Base-by-base conservation (phyloP, 1,139 yeast species). In the Yamadazyma atmosphaerica region DNA sequence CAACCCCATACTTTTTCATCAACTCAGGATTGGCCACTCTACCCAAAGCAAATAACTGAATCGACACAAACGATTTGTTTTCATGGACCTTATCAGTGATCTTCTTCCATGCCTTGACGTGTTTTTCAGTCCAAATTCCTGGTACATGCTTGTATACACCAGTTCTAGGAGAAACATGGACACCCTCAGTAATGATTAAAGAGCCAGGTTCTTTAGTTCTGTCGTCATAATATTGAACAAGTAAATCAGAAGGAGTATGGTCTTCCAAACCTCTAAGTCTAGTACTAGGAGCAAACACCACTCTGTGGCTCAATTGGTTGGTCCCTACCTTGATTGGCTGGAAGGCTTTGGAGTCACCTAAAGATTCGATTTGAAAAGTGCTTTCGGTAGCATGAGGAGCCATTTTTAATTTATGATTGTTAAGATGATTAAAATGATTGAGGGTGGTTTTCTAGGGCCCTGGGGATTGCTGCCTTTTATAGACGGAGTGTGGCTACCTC, bases 21-120 rank as follows among this genome's bases (percentile, higher is more conserved):
- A 60, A 50, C 5, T 50, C 60, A 9, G 82, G 72, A 43, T 54
- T 63, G 4, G 77, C 79, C 30, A 64, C 67, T 55, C 86, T 68
- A 36, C 88, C 89, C 39, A 80, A 55, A 33, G 65, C 69, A 83
- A 85, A 81, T 33, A 84, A 52, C 60, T 85, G 92, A 32, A 71
- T 50, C 41, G 75, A 67, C 12, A 77, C 57, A 42, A 57, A 70
- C 1, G 85, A 72, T 23, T 74, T 69, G 47, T 81, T 73, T 33
- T 60, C 67, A 50, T 82, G 87, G 30, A 82, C 73, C 12, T 59
- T 67, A 22, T 71, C 69, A 40, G 65, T 60, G 39, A 81, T 66
- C 44, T 66, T 63, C 39, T 63, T 68, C 84, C 84, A 80, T 13
- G 63, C 72, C 11, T 52, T 60, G 21, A 66, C 56, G 42, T 78